Base-by-base conservation (phyloP, 139 green algal species). In the Eudorina sp. region DNA sequence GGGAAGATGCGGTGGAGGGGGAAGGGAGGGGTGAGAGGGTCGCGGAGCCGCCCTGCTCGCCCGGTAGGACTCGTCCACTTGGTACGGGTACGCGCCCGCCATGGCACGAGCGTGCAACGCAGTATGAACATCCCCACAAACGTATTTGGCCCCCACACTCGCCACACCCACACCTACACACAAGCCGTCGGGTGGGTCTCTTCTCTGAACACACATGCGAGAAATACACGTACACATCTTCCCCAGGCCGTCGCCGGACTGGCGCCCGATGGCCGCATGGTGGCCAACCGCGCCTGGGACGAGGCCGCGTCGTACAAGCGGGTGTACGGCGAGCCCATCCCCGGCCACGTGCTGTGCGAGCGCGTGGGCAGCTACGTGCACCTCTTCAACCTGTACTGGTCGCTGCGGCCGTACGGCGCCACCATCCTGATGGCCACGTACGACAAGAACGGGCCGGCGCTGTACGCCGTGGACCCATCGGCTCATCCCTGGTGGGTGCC, bases 301-400 rank as follows among this genome's bases (percentile, higher is more conserved):
- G 97, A 99, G 90, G 92, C 94, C 0, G 40, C 86, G 4, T 91
- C 96, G 29, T 99, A 98, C 92, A 96, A 97, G 77, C 86, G 82
- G 41, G 96, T 99, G 60, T 99, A 99, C 89, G 98, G 98, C 4
- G 95, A 99, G 46, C 53, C 88, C 76, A 99, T 99, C 43, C 96
- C 97, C 13, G 96, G 95, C 5, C 94, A 98, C 66, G 93, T 99
- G 64, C 93, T 99, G 60, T 91, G 87, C 29, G 98, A 99, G 68
- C 94, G 98, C 1, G 77, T 99, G 64, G 98, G 95, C 7, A 96
- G 88, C 89, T 99, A 97, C 91, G 89, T 97, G 25, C 98, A 99
- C 92, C 76, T 99, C 58, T 99, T 99, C 94, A 99, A 98, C 89
- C 90, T 99, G 55, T 99, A 99, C 91, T 99, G 98, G 97, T 97